Evolutionary conservation across 164 flowering plant genomes (phyloP), one percentile per base, ranked within the genome.

Genomic region (Tetrastigma voinierianum): DNA sequence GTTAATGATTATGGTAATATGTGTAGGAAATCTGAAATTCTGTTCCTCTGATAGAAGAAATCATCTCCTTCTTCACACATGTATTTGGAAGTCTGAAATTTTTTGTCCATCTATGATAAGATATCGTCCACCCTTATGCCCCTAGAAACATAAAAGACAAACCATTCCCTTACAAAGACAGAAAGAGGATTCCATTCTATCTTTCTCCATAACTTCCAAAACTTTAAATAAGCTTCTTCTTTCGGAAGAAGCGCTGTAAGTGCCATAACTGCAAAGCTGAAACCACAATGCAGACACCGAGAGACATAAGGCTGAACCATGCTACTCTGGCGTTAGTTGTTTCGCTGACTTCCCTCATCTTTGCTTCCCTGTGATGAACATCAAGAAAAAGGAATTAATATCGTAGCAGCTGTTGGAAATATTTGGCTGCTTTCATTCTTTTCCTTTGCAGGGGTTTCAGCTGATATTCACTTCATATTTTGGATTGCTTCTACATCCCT

Each of bases 321-420:
- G 84, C 86, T 9, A 80, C 82, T 61, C 78, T 78, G 0, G 73
- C 13, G 45, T 83, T 83, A 13, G 86, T 80, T 67, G 0, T 46
- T 69, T 83, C 86, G 54, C 84, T 83, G 20, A 83, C 82, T 69
- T 70, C 77, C 75, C 86, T 80, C 86, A 80, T 80, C 11, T 74
- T 74, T 10, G 76, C 75, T 70, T 83, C 86, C 74, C 86, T 83
- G 84, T 48, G 32, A 60, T 7, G 46, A 43, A 56, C 17, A 1
- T 10, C 43, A 51, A 49, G 21, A 15, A 19, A 60, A 21, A 44
- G 14, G 19, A 16, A 62, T 13, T 55, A 21, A 61, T 11, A 9
- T n/a, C n/a, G n/a, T n/a, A 9, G 15, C 4, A 24, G 61, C 40
- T 32, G 6, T 4, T 32, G 40, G 40, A 32, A 32, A 32, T 32